Conservation (phyloP, 164 flowering plant species). For the Vitis cinerea region DNA sequence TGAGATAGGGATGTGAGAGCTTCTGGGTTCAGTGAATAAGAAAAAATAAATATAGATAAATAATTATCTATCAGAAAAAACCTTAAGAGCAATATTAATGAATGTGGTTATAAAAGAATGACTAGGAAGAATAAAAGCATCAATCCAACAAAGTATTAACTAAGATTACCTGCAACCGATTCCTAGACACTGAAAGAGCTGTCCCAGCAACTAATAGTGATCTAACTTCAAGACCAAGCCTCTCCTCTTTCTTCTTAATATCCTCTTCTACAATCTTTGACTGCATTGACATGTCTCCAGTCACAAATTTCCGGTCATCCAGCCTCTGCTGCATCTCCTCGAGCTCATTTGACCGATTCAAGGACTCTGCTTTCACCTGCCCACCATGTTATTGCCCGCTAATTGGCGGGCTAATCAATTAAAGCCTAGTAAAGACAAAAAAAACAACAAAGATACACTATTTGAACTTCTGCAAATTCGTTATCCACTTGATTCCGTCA, state of each 20-base stretch:
- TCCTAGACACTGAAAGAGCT: conserved; percentile 60
- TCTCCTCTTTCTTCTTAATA: conserved; percentile 57
- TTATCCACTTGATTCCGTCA: too few species aligned
- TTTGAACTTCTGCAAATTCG: too few species aligned
- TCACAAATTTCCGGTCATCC: conserved; percentile 48
- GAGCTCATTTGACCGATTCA: conserved; percentile 66
- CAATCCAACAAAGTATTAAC: not conserved
- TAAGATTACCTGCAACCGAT: conserved; percentile 61
- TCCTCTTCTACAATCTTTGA: conserved; percentile 50
- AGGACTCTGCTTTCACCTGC: conserved; percentile 69
- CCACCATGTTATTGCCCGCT: conserved; percentile 41
- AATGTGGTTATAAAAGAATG: too few species aligned
- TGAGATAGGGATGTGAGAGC: too few species aligned
- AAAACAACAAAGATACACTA: not conserved
- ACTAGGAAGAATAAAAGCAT: not conserved
- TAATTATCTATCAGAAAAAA: too few species aligned
- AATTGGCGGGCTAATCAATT: conserved; percentile 44
- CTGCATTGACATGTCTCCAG: conserved; percentile 50
- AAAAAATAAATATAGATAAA: too few species aligned
- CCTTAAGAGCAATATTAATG: too few species aligned
- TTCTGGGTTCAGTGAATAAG: too few species aligned
- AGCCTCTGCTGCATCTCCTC: conserved; percentile 70
- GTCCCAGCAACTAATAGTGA: conserved; percentile 67
- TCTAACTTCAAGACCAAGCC: conserved; percentile 49
- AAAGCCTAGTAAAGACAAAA: conserved; percentile 19